Percentiles rank a stretch among this genome's conserved stretches.
Evolutionary conservation across 2,329 filamentous ascomycete species (phyloP).

Genomic region (Ophiostoma perfectum): DNA sequence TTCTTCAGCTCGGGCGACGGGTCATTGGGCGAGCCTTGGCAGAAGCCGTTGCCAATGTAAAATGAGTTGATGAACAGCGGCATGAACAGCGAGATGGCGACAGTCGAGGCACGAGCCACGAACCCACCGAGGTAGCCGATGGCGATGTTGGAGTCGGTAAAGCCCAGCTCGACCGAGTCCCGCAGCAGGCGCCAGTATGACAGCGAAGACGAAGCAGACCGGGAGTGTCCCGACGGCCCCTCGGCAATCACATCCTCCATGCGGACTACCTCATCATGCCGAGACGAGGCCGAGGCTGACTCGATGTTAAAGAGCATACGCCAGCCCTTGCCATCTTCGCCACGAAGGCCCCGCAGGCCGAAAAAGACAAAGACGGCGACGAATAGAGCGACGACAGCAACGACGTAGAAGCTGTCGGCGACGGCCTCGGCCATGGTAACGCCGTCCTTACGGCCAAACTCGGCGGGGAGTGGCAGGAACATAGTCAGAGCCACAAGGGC

Average conservation of each 20-base stretch:
- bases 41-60: constrained; percentile 76
- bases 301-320: constrained; percentile 47
- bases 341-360: constrained; percentile 62
- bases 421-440: constrained; percentile 69
- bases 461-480: constrained; percentile 82
- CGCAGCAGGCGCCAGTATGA: constrained; percentile 57
- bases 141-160: constrained; percentile 70
- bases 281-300: not conserved
- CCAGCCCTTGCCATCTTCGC: constrained; percentile 75
- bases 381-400: constrained; percentile 64
- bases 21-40: constrained; percentile 60
- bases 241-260: constrained; percentile 21
- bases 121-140: constrained; percentile 91
- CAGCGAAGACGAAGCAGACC: constrained; percentile 29
- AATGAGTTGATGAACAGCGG: constrained; percentile 89
- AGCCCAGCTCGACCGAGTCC: constrained; percentile 62
- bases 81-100: constrained; percentile 91
- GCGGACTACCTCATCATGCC: constrained; percentile 17
- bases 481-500: constrained; percentile 75
- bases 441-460: constrained; percentile 66
- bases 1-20: constrained; percentile 70
- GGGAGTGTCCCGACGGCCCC: not conserved
- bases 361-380: constrained; percentile 73
- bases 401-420: constrained; percentile 80
- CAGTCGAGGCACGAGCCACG: constrained; percentile 87